Conservation (phyloP, 176 grass and related monocot species). For the Puya raimondii region DNA sequence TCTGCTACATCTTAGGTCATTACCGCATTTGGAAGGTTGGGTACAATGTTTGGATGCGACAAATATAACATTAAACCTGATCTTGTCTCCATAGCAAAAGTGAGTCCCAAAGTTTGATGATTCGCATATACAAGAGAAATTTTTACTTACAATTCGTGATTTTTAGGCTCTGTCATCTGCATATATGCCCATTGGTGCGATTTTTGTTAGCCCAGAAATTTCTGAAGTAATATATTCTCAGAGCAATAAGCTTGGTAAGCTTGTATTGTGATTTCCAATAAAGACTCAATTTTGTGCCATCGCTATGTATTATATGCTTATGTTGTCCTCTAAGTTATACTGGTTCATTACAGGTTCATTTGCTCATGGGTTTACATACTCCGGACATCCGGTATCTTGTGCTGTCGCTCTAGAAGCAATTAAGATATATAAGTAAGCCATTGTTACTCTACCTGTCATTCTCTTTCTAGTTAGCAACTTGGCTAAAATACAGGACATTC, state of each 20-base stretch:
- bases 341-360: constrained; percentile 56
- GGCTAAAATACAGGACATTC: too few species aligned
- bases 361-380: constrained; percentile 96
- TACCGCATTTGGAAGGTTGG: constrained; percentile 95
- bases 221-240: constrained; percentile 78
- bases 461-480: not conserved
- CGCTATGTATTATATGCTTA: too few species aligned
- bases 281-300: not conserved
- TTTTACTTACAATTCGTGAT: constrained; percentile 18
- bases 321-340: too few species aligned
- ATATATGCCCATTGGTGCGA: constrained; percentile 84
- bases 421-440: constrained; percentile 62
- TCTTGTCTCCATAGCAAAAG: constrained; percentile 86
- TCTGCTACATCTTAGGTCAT: constrained; percentile 57
- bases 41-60: constrained; percentile 93
- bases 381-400: constrained; percentile 84
- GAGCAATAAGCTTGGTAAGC: constrained; percentile 91
- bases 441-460: not conserved
- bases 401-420: constrained; percentile 85
- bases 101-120: constrained; percentile 16
- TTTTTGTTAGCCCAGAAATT: constrained; percentile 88
- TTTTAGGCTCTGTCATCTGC: constrained; percentile 89
- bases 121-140: not conserved
- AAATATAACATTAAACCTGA: constrained; percentile 84
- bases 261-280: not conserved